Conservation (phyloP, 306 rosid species). For the Pueraria montana region DNA sequence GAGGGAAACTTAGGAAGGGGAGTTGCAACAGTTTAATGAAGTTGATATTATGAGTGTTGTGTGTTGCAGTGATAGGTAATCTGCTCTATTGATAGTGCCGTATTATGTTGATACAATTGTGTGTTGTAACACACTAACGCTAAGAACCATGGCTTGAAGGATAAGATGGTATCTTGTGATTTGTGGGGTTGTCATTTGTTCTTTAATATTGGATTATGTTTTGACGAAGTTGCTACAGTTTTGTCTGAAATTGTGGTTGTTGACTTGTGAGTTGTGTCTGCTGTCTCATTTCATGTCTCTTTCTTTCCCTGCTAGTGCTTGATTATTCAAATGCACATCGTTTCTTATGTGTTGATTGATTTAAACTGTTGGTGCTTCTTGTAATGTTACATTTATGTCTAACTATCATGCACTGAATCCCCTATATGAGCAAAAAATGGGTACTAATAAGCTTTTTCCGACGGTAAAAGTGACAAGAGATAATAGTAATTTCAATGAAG, state of each 20-base stretch:
- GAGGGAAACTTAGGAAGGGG: no score
- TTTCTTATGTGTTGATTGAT: conserved; percentile 16
- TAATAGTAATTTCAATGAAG: background rate
- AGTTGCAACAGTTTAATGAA: conserved; percentile 17
- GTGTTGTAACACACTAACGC: background rate
- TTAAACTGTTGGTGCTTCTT: conserved; percentile 3
- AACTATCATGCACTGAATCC: background rate
- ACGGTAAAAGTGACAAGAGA: conserved; percentile 19
- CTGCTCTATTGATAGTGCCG: background rate
- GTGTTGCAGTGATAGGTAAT: conserved; percentile 23
- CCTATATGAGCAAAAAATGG: conserved; percentile 10
- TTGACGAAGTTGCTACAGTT: conserved; percentile 15
- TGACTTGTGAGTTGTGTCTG: conserved; percentile 24
- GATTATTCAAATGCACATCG: background rate
- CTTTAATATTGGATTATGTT: conserved; percentile 30
- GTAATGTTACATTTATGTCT: conserved; percentile 17
- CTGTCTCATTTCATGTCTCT: conserved; percentile 26
- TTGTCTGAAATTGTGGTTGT: conserved; percentile 23
- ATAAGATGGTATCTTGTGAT: conserved; percentile 11
- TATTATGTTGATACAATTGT: background rate
- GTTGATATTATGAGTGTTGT: conserved; percentile 31
- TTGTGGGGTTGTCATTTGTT: background rate
- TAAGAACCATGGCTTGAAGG: background rate
- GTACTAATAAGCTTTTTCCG: conserved; percentile 27
- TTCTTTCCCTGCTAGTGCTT: conserved; percentile 29